Evolutionary conservation across 306 rosid genomes (phyloP).

Genomic region (Glycyrrhiza uralensis): DNA sequence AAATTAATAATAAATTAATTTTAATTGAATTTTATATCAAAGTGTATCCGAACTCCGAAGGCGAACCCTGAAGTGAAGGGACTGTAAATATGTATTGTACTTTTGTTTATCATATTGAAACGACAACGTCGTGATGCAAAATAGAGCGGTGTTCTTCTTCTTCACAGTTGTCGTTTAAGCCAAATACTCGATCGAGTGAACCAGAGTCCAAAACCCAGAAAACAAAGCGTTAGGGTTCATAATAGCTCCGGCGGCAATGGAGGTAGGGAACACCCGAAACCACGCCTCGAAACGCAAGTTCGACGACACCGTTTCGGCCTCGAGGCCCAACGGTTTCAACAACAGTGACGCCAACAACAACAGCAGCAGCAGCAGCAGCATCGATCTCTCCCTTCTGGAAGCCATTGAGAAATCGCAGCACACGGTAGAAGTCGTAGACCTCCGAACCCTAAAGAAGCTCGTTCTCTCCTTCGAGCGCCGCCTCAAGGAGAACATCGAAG

Average conservation of each 20-base stretch:
- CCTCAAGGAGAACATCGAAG: slow-evolving; percentile 80
- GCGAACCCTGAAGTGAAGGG: too few relatives aligned
- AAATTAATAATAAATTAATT: too few relatives aligned
- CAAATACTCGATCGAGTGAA: too few relatives aligned
- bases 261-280: slow-evolving; percentile 35
- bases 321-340: slow-evolving; percentile 27
- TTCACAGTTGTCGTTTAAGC: too few relatives aligned
- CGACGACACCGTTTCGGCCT: slow-evolving; percentile 37
- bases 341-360: background rate
- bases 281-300: slow-evolving; percentile 61
- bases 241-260: slow-evolving; percentile 40
- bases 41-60: too few relatives aligned
- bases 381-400: slow-evolving; percentile 73
- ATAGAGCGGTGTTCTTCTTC: too few relatives aligned
- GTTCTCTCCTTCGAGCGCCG: slow-evolving; percentile 91
- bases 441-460: slow-evolving; percentile 62
- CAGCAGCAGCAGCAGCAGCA: too few relatives aligned
- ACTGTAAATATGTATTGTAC: too few relatives aligned
- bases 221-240: slow-evolving; percentile 14
- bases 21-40: too few relatives aligned
- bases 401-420: slow-evolving; percentile 73
- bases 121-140: too few relatives aligned
- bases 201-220: background rate
- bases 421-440: slow-evolving; percentile 62
- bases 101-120: too few relatives aligned